Base-by-base conservation (phyloP, 106 monocot species). In the Platanthera guangdongensis region DNA sequence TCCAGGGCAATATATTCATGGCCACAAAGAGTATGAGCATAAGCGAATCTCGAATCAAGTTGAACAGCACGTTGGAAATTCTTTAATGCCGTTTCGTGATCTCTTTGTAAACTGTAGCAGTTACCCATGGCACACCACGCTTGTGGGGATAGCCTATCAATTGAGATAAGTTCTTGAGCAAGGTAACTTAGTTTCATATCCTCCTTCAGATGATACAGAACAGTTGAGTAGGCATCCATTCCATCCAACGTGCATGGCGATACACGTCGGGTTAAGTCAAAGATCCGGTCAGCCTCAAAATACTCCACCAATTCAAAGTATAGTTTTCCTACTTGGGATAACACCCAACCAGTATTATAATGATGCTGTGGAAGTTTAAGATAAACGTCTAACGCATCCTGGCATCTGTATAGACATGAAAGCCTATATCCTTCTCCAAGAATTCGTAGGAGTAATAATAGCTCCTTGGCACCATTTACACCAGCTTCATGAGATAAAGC, bases 61-160 rank as follows among this genome's bases (percentile, higher is more conserved):
- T 99, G 92, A 59, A 92, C 89, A 4, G 99, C 89, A 47, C 97
- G 91, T 80, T 88, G 97, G 55, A 99, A 99, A 74, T 78, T 94
- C 75, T 99, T 99, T 50, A 99, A 78, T 8, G 97, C 97, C 75
- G 87, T 92, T 82, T 99, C 97, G 85, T 99, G 97, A 82, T 99
- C 97, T 78, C 93, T 99, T 83, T 88, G 87, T 82, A 94, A 81
- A 86, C 91, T 90, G 75, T 92, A 99, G 79, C 97, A 99, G 80
- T 99, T 99, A 62, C 97, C 97, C 83, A 94, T 78, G 12, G 89
- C 94, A 84, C 97, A 99, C 97, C 97, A 97, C 84, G 97, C 86
- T 83, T 97, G 97, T 76, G 94, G 97, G 74, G 89, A 91, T 79
- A 97, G 78, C 39, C 97, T 87, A 82, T 97, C 97, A 69, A 80